phyloP scores from a whole-genome alignment of 2,329 filamentous ascomycete genomes.

The Trichoderma afroharzianum region DNA sequence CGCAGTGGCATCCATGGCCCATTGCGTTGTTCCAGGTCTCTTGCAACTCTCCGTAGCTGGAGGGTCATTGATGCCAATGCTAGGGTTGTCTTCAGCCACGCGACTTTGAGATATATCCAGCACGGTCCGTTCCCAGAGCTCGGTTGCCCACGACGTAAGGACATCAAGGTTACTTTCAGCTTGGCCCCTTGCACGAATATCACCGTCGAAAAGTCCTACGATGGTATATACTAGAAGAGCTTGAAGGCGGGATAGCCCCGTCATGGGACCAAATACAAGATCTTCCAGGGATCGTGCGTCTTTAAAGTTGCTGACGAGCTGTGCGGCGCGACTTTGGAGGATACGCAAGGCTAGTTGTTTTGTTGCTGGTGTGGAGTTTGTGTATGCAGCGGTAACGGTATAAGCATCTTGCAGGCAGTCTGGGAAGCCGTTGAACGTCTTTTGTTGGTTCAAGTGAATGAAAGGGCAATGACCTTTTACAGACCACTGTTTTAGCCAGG shows the following conservation, averaged over 20 bases:
- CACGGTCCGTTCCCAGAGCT: not conserved
- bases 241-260: not conserved
- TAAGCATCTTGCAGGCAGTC: not conserved
- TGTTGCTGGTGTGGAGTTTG: not conserved
- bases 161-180: not conserved
- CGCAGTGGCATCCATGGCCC: not conserved
- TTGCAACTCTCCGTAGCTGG: not conserved
- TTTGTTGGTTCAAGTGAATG: not conserved
- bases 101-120: not conserved
- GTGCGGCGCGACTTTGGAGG: not conserved
- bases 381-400: not conserved
- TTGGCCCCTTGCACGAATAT: not conserved
- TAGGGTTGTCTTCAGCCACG: not conserved
- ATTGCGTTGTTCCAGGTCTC: not conserved
- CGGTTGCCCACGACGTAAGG: not conserved
- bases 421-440: not conserved
- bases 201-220: not conserved
- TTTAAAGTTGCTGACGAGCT: not conserved
- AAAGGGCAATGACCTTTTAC: not conserved
- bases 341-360: not conserved
- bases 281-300: not conserved
- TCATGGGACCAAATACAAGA: not conserved
- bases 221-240: not conserved
- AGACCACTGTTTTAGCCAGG: not conserved
- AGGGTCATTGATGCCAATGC: not conserved